A percentile compares a stretch with the other conserved stretches of the same genome.
Evolutionary conservation across 1,139 yeast species (phyloP).

Genomic region (Blastobotrys aristatus): DNA sequence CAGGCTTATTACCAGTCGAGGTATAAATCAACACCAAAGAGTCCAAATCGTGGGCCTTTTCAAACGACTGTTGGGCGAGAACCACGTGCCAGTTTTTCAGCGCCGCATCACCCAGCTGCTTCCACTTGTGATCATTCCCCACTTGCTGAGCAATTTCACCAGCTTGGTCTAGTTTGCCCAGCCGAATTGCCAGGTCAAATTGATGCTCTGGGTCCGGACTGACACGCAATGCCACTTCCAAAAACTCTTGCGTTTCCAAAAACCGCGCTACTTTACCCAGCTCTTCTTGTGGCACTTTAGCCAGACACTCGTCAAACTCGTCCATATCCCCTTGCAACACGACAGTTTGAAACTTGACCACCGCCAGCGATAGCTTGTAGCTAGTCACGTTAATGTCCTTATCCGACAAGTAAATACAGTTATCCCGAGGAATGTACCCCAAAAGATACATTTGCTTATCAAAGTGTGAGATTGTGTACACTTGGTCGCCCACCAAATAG

Average conservation of each 20-base stretch:
- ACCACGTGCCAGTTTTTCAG: conserved; percentile 71
- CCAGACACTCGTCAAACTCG: conserved; percentile 61
- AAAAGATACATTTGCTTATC: conserved; percentile 82
- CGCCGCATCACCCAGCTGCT: conserved; percentile 83
- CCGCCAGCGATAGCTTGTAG: conserved; percentile 76
- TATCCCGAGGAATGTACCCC: conserved; percentile 88
- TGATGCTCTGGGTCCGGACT: conserved; percentile 83
- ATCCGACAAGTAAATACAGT: conserved; percentile 83
- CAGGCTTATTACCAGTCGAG: conserved; percentile 64
- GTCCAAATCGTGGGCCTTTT: conserved; percentile 75
- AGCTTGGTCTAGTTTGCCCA: conserved; percentile 68
- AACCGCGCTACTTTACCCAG: conserved; percentile 81
- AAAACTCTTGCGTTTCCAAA: conserved; percentile 85
- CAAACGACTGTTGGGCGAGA: conserved; percentile 76
- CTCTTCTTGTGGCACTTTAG: conserved; percentile 62
- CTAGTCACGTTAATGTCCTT: conserved; percentile 81
- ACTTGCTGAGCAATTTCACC: conserved; percentile 54
- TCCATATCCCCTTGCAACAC: conserved; percentile 91
- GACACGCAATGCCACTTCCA: conserved; percentile 73
- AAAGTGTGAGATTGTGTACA: conserved; percentile 87
- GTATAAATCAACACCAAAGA: conserved; percentile 80
- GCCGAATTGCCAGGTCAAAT: conserved; percentile 72
- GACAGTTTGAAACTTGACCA: conserved; percentile 90
- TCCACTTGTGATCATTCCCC: conserved; percentile 75
- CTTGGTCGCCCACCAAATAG: conserved; percentile 91